Conservation (phyloP, 2,329 filamentous ascomycete species). For the Orbilia quercus region DNA sequence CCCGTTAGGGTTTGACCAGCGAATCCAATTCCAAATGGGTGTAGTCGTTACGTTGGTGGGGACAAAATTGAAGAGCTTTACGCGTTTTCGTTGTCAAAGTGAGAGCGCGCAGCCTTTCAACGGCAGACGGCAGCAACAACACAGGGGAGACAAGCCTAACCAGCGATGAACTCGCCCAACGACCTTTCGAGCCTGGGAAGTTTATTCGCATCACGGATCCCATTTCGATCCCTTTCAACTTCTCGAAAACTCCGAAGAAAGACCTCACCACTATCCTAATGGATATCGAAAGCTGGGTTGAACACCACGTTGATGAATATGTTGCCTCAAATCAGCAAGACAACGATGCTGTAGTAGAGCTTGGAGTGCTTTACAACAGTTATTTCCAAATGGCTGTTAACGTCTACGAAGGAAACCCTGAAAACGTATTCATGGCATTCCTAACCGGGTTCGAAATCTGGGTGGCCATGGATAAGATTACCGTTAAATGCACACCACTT, state of each 20-base stretch:
- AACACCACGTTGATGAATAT: slow-evolving; percentile 64
- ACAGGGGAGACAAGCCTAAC: slow-evolving; percentile 12
- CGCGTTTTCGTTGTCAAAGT: background rate
- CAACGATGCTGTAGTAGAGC: slow-evolving; percentile 41
- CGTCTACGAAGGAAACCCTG: slow-evolving; percentile 64
- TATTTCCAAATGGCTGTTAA: slow-evolving; percentile 62
- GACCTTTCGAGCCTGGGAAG: slow-evolving; percentile 39
- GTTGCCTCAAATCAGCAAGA: slow-evolving; percentile 58
- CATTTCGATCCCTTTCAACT: background rate
- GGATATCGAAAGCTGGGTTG: slow-evolving; percentile 68
- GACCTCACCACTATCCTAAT: slow-evolving; percentile 60
- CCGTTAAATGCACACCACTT: slow-evolving; percentile 63
- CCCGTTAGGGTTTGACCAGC: background rate
- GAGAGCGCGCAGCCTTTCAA: background rate
- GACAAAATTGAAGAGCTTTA: background rate
- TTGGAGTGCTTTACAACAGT: slow-evolving; percentile 60
- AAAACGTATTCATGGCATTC: slow-evolving; percentile 68
- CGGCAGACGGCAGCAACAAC: background rate
- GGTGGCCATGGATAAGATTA: slow-evolving; percentile 69
- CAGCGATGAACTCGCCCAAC: slow-evolving; percentile 27
- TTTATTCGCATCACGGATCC: slow-evolving; percentile 30
- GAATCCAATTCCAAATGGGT: no score
- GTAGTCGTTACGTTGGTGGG: background rate
- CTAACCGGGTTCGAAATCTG: slow-evolving; percentile 71
- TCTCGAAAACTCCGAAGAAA: slow-evolving; percentile 50